These are phyloP conservation scores for Psilocybe subaeruginosa DNA, from an alignment of 768 basidiomycete species.

Conservation along the genomic window DNA sequence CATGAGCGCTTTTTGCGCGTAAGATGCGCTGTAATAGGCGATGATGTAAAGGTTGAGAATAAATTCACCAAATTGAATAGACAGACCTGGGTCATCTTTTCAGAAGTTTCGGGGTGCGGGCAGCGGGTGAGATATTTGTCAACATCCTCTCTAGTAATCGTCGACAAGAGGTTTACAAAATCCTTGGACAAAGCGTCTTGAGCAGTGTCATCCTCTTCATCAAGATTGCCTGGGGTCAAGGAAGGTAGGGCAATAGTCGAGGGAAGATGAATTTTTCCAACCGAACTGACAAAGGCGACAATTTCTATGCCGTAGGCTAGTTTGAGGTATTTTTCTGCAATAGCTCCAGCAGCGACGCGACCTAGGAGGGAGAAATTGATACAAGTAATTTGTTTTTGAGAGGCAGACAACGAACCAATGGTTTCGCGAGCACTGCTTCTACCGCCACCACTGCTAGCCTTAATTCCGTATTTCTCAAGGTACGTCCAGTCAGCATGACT, in stretches of 20 bases:
- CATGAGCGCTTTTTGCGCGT: slow-evolving; percentile 85
- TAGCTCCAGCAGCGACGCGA: slow-evolving; percentile 96
- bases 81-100: slow-evolving; percentile 84
- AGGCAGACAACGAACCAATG: slow-evolving; percentile 60
- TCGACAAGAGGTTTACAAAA: slow-evolving; percentile 77
- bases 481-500: slow-evolving; percentile 99
- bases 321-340: slow-evolving; percentile 95
- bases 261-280: slow-evolving; percentile 90
- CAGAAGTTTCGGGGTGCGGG: slow-evolving; percentile 87
- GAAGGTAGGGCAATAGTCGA: slow-evolving; percentile 45
- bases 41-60: neutral
- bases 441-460: slow-evolving; percentile 96
- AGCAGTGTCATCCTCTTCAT: slow-evolving; percentile 60
- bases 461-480: slow-evolving; percentile 95
- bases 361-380: slow-evolving; percentile 42
- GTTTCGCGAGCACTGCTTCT: slow-evolving; percentile 96
- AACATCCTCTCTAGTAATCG: slow-evolving; percentile 84
- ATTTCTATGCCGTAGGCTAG: slow-evolving; percentile 89
- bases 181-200: slow-evolving; percentile 83
- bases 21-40: slow-evolving; percentile 73
- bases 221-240: slow-evolving; percentile 33
- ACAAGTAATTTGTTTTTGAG: neutral
- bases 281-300: slow-evolving; percentile 95
- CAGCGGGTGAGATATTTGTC: slow-evolving; percentile 89
- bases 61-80: neutral